Conservation (phyloP, 163 green algal genomes). For the Volvox carteri region DNA sequence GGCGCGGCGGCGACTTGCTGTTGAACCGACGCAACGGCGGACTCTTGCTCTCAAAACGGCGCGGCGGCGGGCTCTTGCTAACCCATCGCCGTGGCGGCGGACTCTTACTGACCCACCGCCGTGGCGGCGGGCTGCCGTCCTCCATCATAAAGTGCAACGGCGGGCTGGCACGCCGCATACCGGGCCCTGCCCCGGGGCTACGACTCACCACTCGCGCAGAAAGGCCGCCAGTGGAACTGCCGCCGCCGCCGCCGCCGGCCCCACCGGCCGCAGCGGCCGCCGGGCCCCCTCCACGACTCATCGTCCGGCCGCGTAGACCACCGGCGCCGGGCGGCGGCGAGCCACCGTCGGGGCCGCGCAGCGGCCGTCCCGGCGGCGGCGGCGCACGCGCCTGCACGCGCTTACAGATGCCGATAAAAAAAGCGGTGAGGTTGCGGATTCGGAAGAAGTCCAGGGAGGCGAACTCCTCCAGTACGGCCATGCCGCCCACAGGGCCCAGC, state of each 20-base stretch:
- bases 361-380: slow-evolving; percentile 44
- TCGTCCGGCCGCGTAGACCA: background rate
- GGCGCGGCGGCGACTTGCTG: slow-evolving; percentile 35
- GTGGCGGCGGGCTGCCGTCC: slow-evolving; percentile 29
- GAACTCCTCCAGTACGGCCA: slow-evolving; percentile 59
- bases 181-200: slow-evolving; percentile 2
- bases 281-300: background rate
- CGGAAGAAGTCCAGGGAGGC: slow-evolving; percentile 55
- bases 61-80: slow-evolving; percentile 50
- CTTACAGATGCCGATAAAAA: slow-evolving; percentile 63
- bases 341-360: slow-evolving; percentile 39
- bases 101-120: slow-evolving; percentile 47
- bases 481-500: slow-evolving; percentile 41
- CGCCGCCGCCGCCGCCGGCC: background rate
- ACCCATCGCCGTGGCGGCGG: slow-evolving; percentile 37
- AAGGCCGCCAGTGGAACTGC: background rate
- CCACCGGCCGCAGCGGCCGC: background rate
- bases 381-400: slow-evolving; percentile 44
- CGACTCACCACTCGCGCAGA: background rate
- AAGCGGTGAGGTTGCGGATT: slow-evolving; percentile 60
- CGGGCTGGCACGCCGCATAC: slow-evolving; percentile 34
- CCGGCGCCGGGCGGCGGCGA: slow-evolving; percentile 43
- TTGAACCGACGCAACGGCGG: slow-evolving; percentile 22
- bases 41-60: slow-evolving; percentile 37
- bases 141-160: slow-evolving; percentile 48